Evolutionary conservation across 2,329 filamentous ascomycete genomes (phyloP), one percentile per base, ranked within the genome.

Genomic region (Neofusicoccum kwambonambiense): DNA sequence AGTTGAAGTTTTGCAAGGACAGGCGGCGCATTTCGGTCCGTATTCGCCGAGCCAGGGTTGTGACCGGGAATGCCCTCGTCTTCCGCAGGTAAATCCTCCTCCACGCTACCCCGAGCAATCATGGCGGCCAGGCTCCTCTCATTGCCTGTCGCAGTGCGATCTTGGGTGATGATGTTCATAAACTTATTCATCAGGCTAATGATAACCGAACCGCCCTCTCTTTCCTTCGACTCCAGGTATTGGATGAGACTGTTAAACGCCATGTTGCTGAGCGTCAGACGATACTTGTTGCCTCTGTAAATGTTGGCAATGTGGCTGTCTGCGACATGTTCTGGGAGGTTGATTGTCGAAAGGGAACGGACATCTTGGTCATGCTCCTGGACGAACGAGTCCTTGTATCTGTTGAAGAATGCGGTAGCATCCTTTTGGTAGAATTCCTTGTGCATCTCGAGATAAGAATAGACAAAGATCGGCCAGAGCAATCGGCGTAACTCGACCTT

Each of bases 391-490:
- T 88, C 79, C 63, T 87, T 88, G 72, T 91, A 88, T 4, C 85
- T 82, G 34, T 86, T 84, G 67, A 96, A 88, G 73, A 96, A 94
- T 1, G 84, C 81, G 69, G 90, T 88, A 13, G 89, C 88, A 65
- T 96, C 92, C 44, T 86, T 86, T 1, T 86, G 80, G 70, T 90
- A 93, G 68, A 87, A 88, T 66, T 92, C 87, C 39, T 83, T 83
- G 34, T 96, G 85, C 64, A 98, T 85, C 65, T 92, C 89, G 31
- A 99, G 82, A 74, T 91, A 97, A 0, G 92, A 95, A 77, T 99
- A 96, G 58, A 98, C 91, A 73, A 97, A 98, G 0, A 96, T 81
- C 0, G 95, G 95, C 93, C 95, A 99, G 15, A 97, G 80, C 3
- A 98, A 82, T 69, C 96, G 93, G 65, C 87, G 86, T 3, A 99